Conservation (phyloP, 169 alveolate genomes). For the Cryptosporidium parvum region DNA sequence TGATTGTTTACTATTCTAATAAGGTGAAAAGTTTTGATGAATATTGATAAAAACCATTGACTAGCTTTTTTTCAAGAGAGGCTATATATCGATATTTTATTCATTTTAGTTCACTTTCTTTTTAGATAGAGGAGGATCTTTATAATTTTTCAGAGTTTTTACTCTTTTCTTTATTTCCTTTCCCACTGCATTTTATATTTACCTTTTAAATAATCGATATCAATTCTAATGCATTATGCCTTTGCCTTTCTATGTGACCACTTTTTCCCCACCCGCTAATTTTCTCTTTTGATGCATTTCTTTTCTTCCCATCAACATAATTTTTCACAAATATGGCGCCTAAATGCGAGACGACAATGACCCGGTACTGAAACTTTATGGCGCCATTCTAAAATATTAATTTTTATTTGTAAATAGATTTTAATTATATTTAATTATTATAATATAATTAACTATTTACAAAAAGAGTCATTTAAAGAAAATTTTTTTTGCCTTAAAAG, state of each 20-base stretch:
- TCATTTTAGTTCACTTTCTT: not conserved
- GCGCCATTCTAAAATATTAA: not conserved
- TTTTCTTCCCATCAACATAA: not conserved
- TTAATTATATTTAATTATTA: not conserved
- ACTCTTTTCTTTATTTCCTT: not conserved
- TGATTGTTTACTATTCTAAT: not conserved
- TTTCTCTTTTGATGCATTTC: not conserved
- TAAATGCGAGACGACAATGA: not conserved
- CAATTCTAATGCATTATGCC: not conserved
- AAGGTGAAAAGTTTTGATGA: not conserved
- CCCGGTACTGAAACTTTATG: not conserved
- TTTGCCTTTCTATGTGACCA: not conserved
- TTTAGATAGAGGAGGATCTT: conserved; percentile 20
- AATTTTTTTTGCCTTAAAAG: not conserved
- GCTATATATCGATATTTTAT: not conserved
- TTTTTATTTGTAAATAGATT: conserved; percentile 1
- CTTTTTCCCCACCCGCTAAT: not conserved
- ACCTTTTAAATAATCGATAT: not conserved
- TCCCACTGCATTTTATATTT: not conserved
- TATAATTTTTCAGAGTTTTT: conserved; percentile 17
- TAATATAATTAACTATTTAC: not conserved
- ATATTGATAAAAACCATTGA: not conserved
- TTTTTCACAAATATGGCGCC: not conserved
- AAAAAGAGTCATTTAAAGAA: not conserved
- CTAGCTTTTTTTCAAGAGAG: not conserved